Base-by-base conservation (phyloP, 805 yeast genomes). In the Lachancea dasiensis region DNA sequence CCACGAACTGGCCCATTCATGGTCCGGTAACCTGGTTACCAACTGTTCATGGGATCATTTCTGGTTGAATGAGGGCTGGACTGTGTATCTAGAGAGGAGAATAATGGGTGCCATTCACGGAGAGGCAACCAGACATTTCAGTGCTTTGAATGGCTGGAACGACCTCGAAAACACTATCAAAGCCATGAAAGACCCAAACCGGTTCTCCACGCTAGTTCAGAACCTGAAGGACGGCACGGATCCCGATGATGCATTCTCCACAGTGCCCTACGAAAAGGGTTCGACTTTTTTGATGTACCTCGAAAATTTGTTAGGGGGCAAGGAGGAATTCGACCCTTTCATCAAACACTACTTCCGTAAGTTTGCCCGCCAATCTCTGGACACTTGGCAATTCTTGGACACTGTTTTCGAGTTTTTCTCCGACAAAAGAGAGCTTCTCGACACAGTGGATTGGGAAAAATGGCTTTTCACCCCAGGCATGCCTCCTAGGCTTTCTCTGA, bases 51-150 rank as follows among this genome's bases (percentile, higher is more conserved):
- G 95, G 92, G 89, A 85, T 55, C 95, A 86, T 64, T 86, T 87
- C 60, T 87, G 95, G 92, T 72, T 87, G 48, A 87, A 87, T 58
- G 96, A 87, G 65, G 96, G 96, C 25, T 87, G 95, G 95, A 86
- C 95, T 5, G 95, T 87, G 27, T 87, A 87, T 58, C 62, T 87
- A 25, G 96, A 87, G 62, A 74, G 96, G 58, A 69, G 95, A 51
- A 86, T 87, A 42, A 66, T 77, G 20, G 95, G 84, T 13, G 73
- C 69, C 11, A 58, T 86, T n/a, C 86, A 85, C 53, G 95, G 92
- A 17, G 90, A 84, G 50, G 61, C 76, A 22, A 69, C 75, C 28
- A 75, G 95, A 55, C 90, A 86, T 50, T 84, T 87, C 56, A 71
- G 80, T 44, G 86, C 87, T 26, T 78, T 87, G 44, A 81, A 84